Evolutionary conservation across 2,329 filamentous ascomycete genomes (phyloP).

Genomic region (Ascochyta pisi): DNA sequence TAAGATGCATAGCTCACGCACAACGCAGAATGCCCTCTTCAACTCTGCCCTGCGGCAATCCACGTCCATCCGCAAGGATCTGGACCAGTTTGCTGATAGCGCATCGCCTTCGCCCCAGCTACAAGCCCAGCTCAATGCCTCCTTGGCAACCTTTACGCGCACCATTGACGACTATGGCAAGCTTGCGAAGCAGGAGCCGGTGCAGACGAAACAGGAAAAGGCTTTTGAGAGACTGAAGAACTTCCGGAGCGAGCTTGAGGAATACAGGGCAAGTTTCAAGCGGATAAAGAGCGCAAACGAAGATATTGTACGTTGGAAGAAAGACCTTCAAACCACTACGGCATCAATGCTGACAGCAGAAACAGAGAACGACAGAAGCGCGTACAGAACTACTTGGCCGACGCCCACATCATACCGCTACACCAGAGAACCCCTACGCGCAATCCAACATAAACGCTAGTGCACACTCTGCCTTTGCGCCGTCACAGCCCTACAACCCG

Average conservation of each 20-base stretch:
- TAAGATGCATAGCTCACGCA: conserved; percentile 14
- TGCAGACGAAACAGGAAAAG: conserved; percentile 89
- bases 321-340: neutral
- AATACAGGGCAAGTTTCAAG: conserved; percentile 80
- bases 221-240: conserved; percentile 83
- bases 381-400: conserved; percentile 84
- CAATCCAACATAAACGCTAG: conserved; percentile 51
- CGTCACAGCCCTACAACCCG: conserved; percentile 37
- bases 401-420: conserved; percentile 76
- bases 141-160: conserved; percentile 81
- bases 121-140: conserved; percentile 57
- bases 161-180: conserved; percentile 91
- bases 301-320: conserved; percentile 62
- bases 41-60: conserved; percentile 87
- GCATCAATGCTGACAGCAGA: conserved; percentile 6
- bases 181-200: conserved; percentile 86
- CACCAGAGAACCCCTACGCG: conserved; percentile 88
- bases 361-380: conserved; percentile 67
- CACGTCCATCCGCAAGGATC: conserved; percentile 77
- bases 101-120: conserved; percentile 66
- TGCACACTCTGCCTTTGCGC: conserved; percentile 41
- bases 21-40: conserved; percentile 76
- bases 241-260: conserved; percentile 81
- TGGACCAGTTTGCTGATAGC: conserved; percentile 71
- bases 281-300: conserved; percentile 78